These are phyloP conservation scores for Pilobolus umbonatus DNA, from an alignment of 192 early-diverging fungal genomes.

Conservation along the genomic window DNA sequence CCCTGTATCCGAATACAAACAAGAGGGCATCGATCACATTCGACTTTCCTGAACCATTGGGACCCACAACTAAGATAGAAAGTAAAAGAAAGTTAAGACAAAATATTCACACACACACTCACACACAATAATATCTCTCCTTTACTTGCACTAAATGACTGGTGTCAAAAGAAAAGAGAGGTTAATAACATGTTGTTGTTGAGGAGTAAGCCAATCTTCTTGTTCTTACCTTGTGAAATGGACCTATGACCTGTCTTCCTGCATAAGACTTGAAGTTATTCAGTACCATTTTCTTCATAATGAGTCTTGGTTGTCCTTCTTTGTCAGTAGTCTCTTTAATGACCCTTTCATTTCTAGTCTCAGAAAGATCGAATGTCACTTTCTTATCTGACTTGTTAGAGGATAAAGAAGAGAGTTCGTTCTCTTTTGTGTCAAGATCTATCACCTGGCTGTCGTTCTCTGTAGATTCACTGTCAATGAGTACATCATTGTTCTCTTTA, in stretches of 20 bases:
- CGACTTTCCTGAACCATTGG: constrained; percentile 97
- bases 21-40: constrained; percentile 97
- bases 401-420: not conserved
- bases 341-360: not conserved
- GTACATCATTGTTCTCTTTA: no score
- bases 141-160: constrained; percentile 64
- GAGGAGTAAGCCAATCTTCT: no score
- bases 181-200: not conserved
- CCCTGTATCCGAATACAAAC: constrained; percentile 98
- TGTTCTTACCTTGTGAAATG: constrained; percentile 85
- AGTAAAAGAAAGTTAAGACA: constrained; percentile 39
- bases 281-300: constrained; percentile 73
- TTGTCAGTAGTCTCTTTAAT: constrained; percentile 7
- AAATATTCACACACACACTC: not conserved
- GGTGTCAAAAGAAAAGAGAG: not conserved
- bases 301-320: constrained; percentile 34
- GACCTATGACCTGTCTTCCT: constrained; percentile 86
- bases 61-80: constrained; percentile 77
- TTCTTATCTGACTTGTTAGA: not conserved
- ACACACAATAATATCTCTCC: not conserved
- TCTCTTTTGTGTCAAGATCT: no score
- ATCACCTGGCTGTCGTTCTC: not conserved
- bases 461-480: no score
- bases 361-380: not conserved
- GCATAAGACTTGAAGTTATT: constrained; percentile 97